Conservation (phyloP, 1,139 yeast species). For the Casaregolazyma suthepensis region DNA sequence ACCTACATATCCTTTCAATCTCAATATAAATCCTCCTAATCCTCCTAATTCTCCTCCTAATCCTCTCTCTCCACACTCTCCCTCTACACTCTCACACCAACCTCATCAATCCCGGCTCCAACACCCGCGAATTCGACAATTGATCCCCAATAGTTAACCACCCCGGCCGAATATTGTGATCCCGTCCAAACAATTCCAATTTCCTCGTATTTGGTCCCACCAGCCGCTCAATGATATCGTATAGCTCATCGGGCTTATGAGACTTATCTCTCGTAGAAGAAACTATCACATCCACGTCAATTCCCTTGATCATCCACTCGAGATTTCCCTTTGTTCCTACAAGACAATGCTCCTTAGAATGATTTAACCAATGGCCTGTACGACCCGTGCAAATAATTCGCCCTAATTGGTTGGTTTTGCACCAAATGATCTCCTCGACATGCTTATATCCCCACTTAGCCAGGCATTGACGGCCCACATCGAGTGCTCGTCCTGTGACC, state of each 20-base stretch:
- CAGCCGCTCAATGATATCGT: slow-evolving; percentile 77
- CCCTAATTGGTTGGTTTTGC: slow-evolving; percentile 78
- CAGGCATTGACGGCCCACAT: slow-evolving; percentile 73
- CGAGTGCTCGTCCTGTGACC: slow-evolving; percentile 94
- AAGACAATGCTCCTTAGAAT: slow-evolving; percentile 83
- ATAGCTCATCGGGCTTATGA: slow-evolving; percentile 82
- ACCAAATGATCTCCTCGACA: slow-evolving; percentile 81
- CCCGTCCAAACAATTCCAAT: slow-evolving; percentile 82
- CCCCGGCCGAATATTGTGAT: slow-evolving; percentile 78
- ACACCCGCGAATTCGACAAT: slow-evolving; percentile 32
- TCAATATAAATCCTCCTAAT: too few species aligned
- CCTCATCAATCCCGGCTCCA: background rate
- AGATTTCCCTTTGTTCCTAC: slow-evolving; percentile 83
- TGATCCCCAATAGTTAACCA: slow-evolving; percentile 86
- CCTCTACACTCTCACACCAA: too few species aligned
- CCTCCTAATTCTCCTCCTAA: too few species aligned
- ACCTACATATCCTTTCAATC: too few species aligned
- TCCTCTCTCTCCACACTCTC: too few species aligned
- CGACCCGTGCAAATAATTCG: slow-evolving; percentile 91
- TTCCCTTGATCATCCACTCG: slow-evolving; percentile 56
- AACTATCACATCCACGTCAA: slow-evolving; percentile 73
- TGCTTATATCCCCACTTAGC: slow-evolving; percentile 76
- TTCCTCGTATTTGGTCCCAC: slow-evolving; percentile 74
- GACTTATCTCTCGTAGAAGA: slow-evolving; percentile 83
- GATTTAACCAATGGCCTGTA: slow-evolving; percentile 96